Conservation (phyloP, 768 basidiomycete species). For the Suillus hirtellus region DNA sequence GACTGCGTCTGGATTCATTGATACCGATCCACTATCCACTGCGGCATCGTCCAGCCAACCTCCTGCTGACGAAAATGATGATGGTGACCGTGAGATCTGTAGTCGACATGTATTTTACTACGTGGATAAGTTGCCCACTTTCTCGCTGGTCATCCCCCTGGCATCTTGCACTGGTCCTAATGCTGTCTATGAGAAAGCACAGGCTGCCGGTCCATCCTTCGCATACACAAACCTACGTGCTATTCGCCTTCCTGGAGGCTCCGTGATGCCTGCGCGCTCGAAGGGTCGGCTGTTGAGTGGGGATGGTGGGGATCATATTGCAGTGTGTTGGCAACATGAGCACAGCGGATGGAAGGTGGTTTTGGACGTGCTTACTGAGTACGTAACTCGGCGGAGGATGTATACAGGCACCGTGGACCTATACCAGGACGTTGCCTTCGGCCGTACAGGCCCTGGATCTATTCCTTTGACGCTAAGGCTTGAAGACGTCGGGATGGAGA, state of each 20-base stretch:
- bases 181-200: slow-evolving; percentile 69
- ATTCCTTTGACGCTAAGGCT: slow-evolving; percentile 49
- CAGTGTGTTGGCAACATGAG: slow-evolving; percentile 78
- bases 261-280: slow-evolving; percentile 64
- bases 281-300: slow-evolving; percentile 70
- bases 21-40: slow-evolving; percentile 66
- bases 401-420: slow-evolving; percentile 39
- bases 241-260: slow-evolving; percentile 75
- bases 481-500: slow-evolving; percentile 74
- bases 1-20: slow-evolving; percentile 74
- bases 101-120: slow-evolving; percentile 74
- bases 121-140: slow-evolving; percentile 69
- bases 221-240: slow-evolving; percentile 67
- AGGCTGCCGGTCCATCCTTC: slow-evolving; percentile 48
- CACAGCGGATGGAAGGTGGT: slow-evolving; percentile 88
- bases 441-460: slow-evolving; percentile 39
- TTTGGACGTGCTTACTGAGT: slow-evolving; percentile 78
- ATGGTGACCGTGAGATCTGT: slow-evolving; percentile 58
- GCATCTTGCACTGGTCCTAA: slow-evolving; percentile 64
- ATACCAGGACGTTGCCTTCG: slow-evolving; percentile 56
- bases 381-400: slow-evolving; percentile 59
- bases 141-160: slow-evolving; percentile 70
- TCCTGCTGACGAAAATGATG: slow-evolving; percentile 38
- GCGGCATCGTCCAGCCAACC: slow-evolving; percentile 42
- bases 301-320: slow-evolving; percentile 62